Percentiles rank a stretch among this genome's conserved stretches.
Conservation (phyloP, 768 basidiomycete genomes). For the Phanerodontia chrysosporium region DNA sequence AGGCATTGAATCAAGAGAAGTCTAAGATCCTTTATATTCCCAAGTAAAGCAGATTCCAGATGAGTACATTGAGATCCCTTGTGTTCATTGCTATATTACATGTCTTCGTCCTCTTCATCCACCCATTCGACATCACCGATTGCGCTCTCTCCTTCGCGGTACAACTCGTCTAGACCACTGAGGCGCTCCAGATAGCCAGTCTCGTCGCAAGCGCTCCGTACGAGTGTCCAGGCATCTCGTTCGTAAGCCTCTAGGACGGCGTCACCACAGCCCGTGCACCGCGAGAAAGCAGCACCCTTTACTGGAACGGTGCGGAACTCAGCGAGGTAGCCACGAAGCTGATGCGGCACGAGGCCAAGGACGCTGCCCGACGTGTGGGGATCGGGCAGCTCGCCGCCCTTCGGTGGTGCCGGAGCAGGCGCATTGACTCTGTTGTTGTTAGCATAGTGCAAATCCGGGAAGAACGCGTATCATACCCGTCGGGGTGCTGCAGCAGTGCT, state of each 20-base stretch:
- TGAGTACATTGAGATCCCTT: no score
- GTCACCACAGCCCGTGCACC: conserved; percentile 89
- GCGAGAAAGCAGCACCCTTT: conserved; percentile 79
- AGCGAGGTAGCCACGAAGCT: conserved; percentile 84
- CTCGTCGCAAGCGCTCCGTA: conserved; percentile 82
- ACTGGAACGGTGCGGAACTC: conserved; percentile 84
- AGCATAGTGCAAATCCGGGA: neutral
- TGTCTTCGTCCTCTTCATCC: conserved; percentile 34
- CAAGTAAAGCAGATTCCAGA: no score
- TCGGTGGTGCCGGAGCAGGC: conserved; percentile 57
- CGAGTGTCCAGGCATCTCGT: conserved; percentile 72
- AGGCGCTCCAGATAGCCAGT: conserved; percentile 55
- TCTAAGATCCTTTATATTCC: no score
- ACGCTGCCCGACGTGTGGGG: conserved; percentile 41
- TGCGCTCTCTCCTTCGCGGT: conserved; percentile 47
- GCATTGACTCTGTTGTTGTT: conserved; percentile 46
- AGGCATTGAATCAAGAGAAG: no score
- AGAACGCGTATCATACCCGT: conserved; percentile 50
- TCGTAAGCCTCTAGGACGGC: conserved; percentile 79
- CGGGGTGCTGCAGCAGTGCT: conserved; percentile 84
- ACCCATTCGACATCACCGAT: conserved; percentile 49
- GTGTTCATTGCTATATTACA: no score
- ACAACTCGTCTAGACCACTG: conserved; percentile 53
- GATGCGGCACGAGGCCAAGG: conserved; percentile 89
- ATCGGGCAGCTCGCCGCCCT: conserved; percentile 21